phyloP scores from a whole-genome alignment of 148 eudicot species.

The Selenicereus undatus region DNA sequence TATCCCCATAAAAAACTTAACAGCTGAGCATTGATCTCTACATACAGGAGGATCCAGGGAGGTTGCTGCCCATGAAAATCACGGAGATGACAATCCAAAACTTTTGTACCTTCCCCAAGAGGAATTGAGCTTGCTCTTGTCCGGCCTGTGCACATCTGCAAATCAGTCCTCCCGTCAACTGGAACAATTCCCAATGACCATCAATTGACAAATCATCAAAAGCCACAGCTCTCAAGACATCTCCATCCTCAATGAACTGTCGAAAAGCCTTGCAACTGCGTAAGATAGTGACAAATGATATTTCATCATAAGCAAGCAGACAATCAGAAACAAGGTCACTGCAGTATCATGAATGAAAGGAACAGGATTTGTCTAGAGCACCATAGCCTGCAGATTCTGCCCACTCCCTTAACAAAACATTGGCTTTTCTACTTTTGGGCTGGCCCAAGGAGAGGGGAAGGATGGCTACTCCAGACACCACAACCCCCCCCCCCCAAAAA shows the following conservation, averaged over 20 bases:
- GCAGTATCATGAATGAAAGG: neutral
- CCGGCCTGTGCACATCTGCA: slow-evolving; percentile 12
- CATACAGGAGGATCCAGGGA: too few species aligned
- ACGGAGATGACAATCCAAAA: too few species aligned
- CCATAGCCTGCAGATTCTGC: neutral
- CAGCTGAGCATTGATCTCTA: too few species aligned
- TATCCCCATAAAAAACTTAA: too few species aligned
- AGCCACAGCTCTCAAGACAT: slow-evolving; percentile 5
- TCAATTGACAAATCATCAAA: neutral
- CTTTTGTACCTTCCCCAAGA: slow-evolving; percentile 9
- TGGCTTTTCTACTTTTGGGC: too few species aligned
- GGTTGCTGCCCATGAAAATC: too few species aligned
- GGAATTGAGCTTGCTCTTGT: slow-evolving; percentile 8
- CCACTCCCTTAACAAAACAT: too few species aligned
- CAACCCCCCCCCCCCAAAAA: neutral
- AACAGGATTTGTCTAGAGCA: neutral
- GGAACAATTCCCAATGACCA: slow-evolving; percentile 13
- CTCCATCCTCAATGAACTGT: neutral
- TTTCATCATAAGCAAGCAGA: neutral
- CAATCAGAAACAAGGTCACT: neutral
- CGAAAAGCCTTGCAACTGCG: slow-evolving; percentile 12
- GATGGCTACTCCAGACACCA: too few species aligned
- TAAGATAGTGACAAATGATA: neutral
- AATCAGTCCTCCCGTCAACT: neutral
- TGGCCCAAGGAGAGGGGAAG: too few species aligned